Evolutionary conservation across 345 rosid species (phyloP).

Genomic region (Bruguiera gymnorhiza): DNA sequence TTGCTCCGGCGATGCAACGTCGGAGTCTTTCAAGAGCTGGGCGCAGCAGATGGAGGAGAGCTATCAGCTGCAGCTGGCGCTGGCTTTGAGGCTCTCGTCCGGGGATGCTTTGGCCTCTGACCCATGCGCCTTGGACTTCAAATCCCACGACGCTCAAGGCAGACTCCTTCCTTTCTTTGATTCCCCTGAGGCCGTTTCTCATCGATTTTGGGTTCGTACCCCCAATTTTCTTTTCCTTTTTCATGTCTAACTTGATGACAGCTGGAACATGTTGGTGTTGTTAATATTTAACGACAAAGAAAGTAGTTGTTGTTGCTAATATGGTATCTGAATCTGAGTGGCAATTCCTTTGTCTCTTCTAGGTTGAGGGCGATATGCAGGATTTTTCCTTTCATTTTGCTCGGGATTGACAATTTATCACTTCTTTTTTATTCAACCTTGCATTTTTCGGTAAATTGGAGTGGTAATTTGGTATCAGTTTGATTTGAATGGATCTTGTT

Average conservation of each 20-base stretch:
- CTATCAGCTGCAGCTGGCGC: slow-evolving; percentile 25
- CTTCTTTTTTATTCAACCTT: too few species aligned
- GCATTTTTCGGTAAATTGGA: too few species aligned
- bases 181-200: slow-evolving; percentile 19
- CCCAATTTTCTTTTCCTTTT: not conserved
- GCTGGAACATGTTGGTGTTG: not conserved
- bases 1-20: not conserved
- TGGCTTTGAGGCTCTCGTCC: slow-evolving; percentile 24
- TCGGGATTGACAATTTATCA: too few species aligned
- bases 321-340: too few species aligned
- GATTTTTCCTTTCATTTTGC: too few species aligned
- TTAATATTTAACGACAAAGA: too few species aligned
- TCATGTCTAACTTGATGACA: not conserved
- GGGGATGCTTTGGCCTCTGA: slow-evolving; percentile 24
- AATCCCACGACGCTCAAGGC: not conserved
- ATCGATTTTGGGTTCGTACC: slow-evolving; percentile 26
- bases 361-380: too few species aligned
- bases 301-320: too few species aligned
- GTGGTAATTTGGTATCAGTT: too few species aligned
- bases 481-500: too few species aligned
- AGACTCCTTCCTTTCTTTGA: not conserved
- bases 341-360: too few species aligned
- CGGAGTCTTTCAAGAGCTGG: slow-evolving; percentile 21
- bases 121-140: slow-evolving; percentile 14
- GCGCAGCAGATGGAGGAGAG: slow-evolving; percentile 28